Evolutionary conservation across 805 yeast genomes (phyloP).

Genomic region (Suhomyces pyralidae): DNA sequence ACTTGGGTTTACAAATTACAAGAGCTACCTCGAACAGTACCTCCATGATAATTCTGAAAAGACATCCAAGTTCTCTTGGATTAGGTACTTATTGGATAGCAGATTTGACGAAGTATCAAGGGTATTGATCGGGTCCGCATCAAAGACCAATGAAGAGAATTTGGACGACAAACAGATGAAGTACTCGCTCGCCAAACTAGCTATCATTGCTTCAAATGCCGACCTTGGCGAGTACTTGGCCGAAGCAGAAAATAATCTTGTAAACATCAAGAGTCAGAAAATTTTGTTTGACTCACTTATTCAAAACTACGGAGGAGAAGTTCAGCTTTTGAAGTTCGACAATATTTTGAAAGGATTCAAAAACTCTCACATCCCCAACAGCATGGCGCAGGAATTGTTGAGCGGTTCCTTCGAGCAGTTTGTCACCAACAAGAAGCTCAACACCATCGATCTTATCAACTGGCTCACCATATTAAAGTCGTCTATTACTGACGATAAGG

Average conservation of each 20-base stretch:
- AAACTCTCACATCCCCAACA: conserved; percentile 12
- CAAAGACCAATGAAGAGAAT: conserved; percentile 36
- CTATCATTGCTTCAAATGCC: conserved; percentile 45
- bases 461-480: conserved; percentile 47
- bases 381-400: conserved; percentile 14
- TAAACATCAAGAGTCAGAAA: conserved; percentile 49
- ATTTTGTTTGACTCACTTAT: conserved; percentile 22
- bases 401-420: conserved; percentile 26
- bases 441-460: conserved; percentile 48
- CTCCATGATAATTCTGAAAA: conserved; percentile 41
- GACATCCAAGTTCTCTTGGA: conserved; percentile 67
- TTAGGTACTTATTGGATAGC: conserved; percentile 53
- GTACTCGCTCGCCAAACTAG: conserved; percentile 69
- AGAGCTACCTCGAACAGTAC: conserved; percentile 48
- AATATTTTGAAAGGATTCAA: conserved; percentile 19
- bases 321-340: conserved; percentile 23
- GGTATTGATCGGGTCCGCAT: conserved; percentile 43
- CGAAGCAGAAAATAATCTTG: conserved; percentile 51
- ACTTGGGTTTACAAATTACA: conserved; percentile 53
- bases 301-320: conserved; percentile 22
- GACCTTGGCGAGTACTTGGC: conserved; percentile 21
- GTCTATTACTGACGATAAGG: conserved; percentile 11
- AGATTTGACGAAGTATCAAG: conserved; percentile 51
- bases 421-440: conserved; percentile 37
- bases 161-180: conserved; percentile 51